Base-by-base conservation (phyloP, 495 filamentous ascomycete species). In the Aspergillus heteromorphus region DNA sequence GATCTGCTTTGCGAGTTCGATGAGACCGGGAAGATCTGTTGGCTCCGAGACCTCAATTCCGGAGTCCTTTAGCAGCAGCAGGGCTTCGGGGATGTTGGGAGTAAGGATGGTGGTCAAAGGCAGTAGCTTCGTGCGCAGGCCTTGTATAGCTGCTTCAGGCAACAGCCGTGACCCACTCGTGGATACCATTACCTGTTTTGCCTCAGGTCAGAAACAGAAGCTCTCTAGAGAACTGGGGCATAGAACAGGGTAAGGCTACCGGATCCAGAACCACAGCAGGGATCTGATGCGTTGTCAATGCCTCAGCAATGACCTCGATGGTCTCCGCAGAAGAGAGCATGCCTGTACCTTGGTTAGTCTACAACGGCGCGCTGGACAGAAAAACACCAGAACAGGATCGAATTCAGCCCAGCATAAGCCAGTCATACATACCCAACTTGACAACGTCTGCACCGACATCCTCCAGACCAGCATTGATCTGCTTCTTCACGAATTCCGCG, bases 1-100 rank as follows among this genome's bases (percentile, higher is more conserved):
- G 0, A 97, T 67, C 29, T 74, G 68, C 62, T 77, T 80, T 13
- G 89, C 91, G n/a, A 95, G 75, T 2, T 73, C 55, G 45, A 87
- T 78, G 40, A 96, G 61, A 19, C 85, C 86, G 10, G 79, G 70
- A 2, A 87, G 62, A 36, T 74, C 76, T 4, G 76, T 63, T 2
- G 84, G 77, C 3, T 85, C 76, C 3, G 70, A 45, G 10, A 69
- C 61, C 13, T 71, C 63, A n/a, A 69, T 31, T 0, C 83, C 82
- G 9, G 81, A 68, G 52, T 86, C 74, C 45, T 82, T 70, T 14
- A 96, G 70, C 1, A 98, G 74, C 2, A 90, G 74, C 40, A 78
- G 76, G 2, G 92, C 93, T 72, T 98, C 93, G 4, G 92, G 91
- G 18, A 96, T 79, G 62, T 98, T 98, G 4, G 93, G 92, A 0